Evolutionary conservation across 2,329 filamentous ascomycete genomes (phyloP), one percentile per base, ranked within the genome.

Genomic region (Clonostachys rosea): DNA sequence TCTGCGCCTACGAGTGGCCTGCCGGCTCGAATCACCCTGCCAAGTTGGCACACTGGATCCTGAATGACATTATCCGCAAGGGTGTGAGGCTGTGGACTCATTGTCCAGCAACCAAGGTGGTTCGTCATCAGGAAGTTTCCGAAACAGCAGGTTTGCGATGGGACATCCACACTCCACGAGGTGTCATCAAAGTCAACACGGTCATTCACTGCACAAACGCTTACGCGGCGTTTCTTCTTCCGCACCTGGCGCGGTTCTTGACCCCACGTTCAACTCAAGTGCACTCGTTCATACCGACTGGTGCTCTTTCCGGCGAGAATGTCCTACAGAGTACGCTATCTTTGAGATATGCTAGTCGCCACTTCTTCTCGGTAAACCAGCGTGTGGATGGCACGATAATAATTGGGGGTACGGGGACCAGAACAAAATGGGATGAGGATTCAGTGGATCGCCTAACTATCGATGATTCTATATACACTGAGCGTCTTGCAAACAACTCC

Each of bases 321-420:
- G 42, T 57, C 3, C 54, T 73, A 6, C 53, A 51, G 13, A 67
- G 55, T 45, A 76, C 73, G 1, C 69, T 72, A 52, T 74, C 71
- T 2, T 52, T 76, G 12, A 64, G 73, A 9, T 71, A 75, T 46
- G n/a, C n/a, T n/a, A n/a, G n/a, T n/a, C n/a, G n/a, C 30, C 70
- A 74, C 50, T 76, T 74, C 59, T 76, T 74, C 56, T 75, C 71
- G 0, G 55, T 76, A 16, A 72, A 72, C 14, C 73, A 75, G 53
- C 61, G 71, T 43, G n/a, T 12, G 12, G 35, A 37, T n/a, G 35
- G 35, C 4, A 37, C 35, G 4, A 37, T 37, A 12, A n/a, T 37
- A 3, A 12, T 37, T 5, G 35, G 35, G n/a, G 12, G 35, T 5
- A 12, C 35, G 35, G 12, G 12, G 35, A 12, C 35, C 12, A 37